phyloP scores from a whole-genome alignment of 2,329 filamentous ascomycete species.

The Nigrograna mackinnonii region DNA sequence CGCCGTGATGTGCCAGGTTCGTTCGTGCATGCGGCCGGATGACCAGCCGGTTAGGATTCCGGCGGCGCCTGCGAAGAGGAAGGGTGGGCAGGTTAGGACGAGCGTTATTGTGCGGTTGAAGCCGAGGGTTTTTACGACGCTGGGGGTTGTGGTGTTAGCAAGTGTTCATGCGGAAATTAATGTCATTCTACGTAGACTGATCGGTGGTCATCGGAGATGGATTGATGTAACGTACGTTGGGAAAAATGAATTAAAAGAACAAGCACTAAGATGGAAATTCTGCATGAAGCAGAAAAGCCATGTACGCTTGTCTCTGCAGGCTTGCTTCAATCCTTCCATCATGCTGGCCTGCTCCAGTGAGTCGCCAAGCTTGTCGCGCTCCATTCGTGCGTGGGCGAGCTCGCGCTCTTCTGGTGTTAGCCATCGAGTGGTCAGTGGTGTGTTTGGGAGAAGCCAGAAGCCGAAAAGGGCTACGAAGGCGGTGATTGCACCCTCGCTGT shows the following conservation, averaged over 20 bases:
- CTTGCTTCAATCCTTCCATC: slow-evolving; percentile 31
- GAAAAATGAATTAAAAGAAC: slow-evolving; percentile 37
- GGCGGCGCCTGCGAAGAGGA: slow-evolving; percentile 48
- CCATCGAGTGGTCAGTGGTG: slow-evolving; percentile 47
- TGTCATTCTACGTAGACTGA: no score
- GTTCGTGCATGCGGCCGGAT: slow-evolving; percentile 53
- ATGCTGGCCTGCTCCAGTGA: slow-evolving; percentile 26
- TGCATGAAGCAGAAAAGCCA: slow-evolving; percentile 35
- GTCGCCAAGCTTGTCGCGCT: slow-evolving; percentile 54
- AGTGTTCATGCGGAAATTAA: no score
- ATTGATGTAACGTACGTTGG: slow-evolving; percentile 3
- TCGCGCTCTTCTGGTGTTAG: slow-evolving; percentile 51
- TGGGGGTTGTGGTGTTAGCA: slow-evolving; percentile 3
- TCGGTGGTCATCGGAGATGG: no score
- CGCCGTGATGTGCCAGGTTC: slow-evolving; percentile 54
- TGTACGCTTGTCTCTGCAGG: slow-evolving; percentile 27
- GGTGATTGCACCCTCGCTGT: slow-evolving; percentile 25
- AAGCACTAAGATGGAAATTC: slow-evolving; percentile 7
- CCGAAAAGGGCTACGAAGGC: slow-evolving; percentile 29
- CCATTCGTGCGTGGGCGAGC: slow-evolving; percentile 36
- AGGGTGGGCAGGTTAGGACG: slow-evolving; percentile 51
- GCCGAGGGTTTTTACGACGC: slow-evolving; percentile 40
- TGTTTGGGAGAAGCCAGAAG: slow-evolving; percentile 31
- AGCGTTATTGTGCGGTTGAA: slow-evolving; percentile 40
- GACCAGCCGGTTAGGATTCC: slow-evolving; percentile 55